A percentile compares a stretch with the other conserved stretches of the same genome.
Evolutionary conservation across 2,329 filamentous ascomycete species (phyloP).

Genomic region (Teratosphaeria gauchensis): DNA sequence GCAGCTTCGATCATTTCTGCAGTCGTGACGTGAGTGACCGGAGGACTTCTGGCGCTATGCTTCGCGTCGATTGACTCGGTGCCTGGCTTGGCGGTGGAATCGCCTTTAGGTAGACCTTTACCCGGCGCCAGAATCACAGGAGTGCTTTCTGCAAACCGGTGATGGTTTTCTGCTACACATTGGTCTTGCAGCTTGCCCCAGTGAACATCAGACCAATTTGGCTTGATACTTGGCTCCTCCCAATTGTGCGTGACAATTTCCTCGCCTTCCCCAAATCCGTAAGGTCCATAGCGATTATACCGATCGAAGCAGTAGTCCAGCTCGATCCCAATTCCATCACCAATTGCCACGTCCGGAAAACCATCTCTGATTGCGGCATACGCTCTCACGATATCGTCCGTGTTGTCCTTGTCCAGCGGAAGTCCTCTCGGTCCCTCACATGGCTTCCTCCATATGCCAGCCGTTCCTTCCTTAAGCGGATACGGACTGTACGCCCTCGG

Average conservation of each 20-base stretch:
- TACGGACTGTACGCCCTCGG: constrained; percentile 61
- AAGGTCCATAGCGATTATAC: constrained; percentile 43
- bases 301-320: constrained; percentile 57
- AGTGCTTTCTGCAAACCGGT: constrained; percentile 44
- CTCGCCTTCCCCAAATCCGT: constrained; percentile 44
- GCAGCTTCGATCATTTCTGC: constrained; percentile 19
- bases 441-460: constrained; percentile 38
- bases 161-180: constrained; percentile 57
- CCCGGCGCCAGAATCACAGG: constrained; percentile 20
- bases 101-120: constrained; percentile 12
- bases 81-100: constrained; percentile 1
- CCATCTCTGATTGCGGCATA: constrained; percentile 46
- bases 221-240: constrained; percentile 23
- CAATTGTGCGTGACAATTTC: constrained; percentile 29
- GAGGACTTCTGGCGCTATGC: background rate
- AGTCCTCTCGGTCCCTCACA: constrained; percentile 53
- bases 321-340: constrained; percentile 55
- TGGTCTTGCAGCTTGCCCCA: constrained; percentile 63
- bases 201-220: constrained; percentile 55
- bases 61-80: background rate
- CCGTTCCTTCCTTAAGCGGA: constrained; percentile 48
- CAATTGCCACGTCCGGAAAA: constrained; percentile 54
- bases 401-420: constrained; percentile 41
- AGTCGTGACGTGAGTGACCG: background rate
- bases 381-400: constrained; percentile 56